These are phyloP conservation scores for Neonectria neomacrospora DNA, from an alignment of 2,329 filamentous ascomycete genomes.

Conservation along the genomic window DNA sequence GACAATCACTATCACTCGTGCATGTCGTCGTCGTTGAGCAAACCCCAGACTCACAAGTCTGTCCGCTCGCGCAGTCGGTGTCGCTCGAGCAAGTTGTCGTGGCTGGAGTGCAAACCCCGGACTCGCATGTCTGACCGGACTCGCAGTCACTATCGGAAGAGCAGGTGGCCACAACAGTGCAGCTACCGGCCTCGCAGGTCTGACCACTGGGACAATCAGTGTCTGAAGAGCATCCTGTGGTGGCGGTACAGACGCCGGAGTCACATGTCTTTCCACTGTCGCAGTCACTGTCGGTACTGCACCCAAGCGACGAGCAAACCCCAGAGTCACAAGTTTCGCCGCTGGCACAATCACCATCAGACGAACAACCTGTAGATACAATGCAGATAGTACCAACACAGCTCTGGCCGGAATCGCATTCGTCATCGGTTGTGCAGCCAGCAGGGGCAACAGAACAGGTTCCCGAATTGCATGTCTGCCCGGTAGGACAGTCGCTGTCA, in stretches of 20 bases:
- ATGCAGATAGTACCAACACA: not conserved
- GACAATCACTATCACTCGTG: not conserved
- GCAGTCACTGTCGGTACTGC: slow-evolving; percentile 5
- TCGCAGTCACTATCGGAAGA: not conserved
- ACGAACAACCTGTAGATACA: not conserved
- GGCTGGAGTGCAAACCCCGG: not conserved
- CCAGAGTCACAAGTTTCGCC: not conserved
- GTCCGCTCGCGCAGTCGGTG: slow-evolving; percentile 7
- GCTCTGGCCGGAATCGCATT: not conserved
- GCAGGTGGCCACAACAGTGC: not conserved
- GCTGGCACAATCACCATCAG: not conserved
- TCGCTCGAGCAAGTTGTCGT: not conserved
- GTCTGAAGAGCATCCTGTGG: not conserved
- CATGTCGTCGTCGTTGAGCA: not conserved
- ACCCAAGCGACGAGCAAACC: not conserved
- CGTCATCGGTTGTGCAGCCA: not conserved
- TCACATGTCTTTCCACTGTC: slow-evolving; percentile 8
- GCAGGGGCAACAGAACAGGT: slow-evolving; percentile 2
- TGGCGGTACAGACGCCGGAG: not conserved
- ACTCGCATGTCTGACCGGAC: not conserved
- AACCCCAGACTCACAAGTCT: slow-evolving; percentile 6
- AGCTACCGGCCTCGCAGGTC: not conserved
- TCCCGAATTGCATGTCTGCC: not conserved
- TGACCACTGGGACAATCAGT: not conserved
- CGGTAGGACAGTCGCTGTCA: not conserved